Percentiles rank a stretch among this genome's conserved stretches.
Evolutionary conservation across 2,329 filamentous ascomycete genomes (phyloP).

Genomic region (Ustulina deusta): DNA sequence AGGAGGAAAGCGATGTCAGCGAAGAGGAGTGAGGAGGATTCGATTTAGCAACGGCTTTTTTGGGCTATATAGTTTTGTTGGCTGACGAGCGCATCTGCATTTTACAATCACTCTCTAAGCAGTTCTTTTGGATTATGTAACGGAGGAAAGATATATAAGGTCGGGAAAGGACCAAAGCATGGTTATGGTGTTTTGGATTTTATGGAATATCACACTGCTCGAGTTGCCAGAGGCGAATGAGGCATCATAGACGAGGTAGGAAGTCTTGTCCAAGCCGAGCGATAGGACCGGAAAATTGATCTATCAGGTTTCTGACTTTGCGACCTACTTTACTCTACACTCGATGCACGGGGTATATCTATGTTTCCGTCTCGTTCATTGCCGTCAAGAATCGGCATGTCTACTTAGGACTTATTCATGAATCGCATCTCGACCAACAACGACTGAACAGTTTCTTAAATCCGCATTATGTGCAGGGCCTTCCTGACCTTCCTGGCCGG

Average conservation of each 20-base stretch:
- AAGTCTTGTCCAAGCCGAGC: not conserved
- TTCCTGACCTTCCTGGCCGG: not conserved
- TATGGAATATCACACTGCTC: constrained; percentile 13
- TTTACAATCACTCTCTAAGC: constrained; percentile 14
- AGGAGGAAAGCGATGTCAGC: constrained; percentile 51
- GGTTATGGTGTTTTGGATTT: constrained; percentile 26
- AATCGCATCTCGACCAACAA: not conserved
- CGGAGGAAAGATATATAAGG: not conserved
- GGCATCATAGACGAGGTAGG: not conserved
- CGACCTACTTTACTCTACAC: too few species aligned
- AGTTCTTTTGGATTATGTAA: constrained; percentile 12
- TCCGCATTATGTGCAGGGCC: not conserved
- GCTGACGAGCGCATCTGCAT: constrained; percentile 20
- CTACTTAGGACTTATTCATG: not conserved
- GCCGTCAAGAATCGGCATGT: not conserved
- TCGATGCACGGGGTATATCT: not conserved
- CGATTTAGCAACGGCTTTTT: not conserved
- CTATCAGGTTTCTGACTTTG: not conserved
- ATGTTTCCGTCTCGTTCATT: not conserved
- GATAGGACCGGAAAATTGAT: not conserved
- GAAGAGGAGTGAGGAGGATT: constrained; percentile 48
- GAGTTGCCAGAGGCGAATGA: not conserved
- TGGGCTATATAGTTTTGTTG: constrained; percentile 5
- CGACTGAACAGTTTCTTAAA: not conserved
- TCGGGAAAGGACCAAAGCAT: constrained; percentile 20